Evolutionary conservation across 352 stramenopile species (phyloP).

Genomic region (Globisporangium nunn): DNA sequence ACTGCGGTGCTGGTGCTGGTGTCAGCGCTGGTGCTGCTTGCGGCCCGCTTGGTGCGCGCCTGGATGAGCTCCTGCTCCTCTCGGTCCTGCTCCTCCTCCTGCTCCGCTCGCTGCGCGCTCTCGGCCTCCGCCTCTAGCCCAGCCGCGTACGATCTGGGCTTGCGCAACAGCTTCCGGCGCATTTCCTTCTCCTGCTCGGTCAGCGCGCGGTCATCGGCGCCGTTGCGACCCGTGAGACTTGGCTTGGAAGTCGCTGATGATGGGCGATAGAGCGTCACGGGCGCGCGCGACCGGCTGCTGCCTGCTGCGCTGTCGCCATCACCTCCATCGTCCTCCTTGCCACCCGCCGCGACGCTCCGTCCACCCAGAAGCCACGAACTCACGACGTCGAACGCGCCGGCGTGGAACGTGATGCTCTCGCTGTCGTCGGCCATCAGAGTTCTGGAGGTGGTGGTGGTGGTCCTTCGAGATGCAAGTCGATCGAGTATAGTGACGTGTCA

Average conservation of each 20-base stretch:
- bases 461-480: background rate
- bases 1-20: background rate
- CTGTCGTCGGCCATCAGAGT: slow-evolving; percentile 23
- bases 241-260: slow-evolving; percentile 21
- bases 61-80: slow-evolving; percentile 59
- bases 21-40: background rate
- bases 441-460: background rate
- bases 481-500: background rate
- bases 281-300: slow-evolving; percentile 8
- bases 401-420: slow-evolving; percentile 44
- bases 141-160: slow-evolving; percentile 25
- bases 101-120: slow-evolving; percentile 14
- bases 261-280: slow-evolving; percentile 54
- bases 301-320: background rate
- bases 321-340: slow-evolving; percentile 9
- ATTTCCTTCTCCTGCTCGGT: slow-evolving; percentile 62
- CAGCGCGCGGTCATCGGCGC: slow-evolving; percentile 13
- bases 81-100: slow-evolving; percentile 33
- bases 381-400: slow-evolving; percentile 54
- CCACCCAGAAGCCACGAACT: slow-evolving; percentile 49
- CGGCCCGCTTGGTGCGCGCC: slow-evolving; percentile 18
- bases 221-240: slow-evolving; percentile 23
- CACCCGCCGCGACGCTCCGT: slow-evolving; percentile 4
- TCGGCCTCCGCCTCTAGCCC: slow-evolving; percentile 25
- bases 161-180: slow-evolving; percentile 66